Evolutionary conservation across 1,139 yeast genomes (phyloP), one percentile per base, ranked within the genome.

Genomic region (Ogataea hybrid): DNA sequence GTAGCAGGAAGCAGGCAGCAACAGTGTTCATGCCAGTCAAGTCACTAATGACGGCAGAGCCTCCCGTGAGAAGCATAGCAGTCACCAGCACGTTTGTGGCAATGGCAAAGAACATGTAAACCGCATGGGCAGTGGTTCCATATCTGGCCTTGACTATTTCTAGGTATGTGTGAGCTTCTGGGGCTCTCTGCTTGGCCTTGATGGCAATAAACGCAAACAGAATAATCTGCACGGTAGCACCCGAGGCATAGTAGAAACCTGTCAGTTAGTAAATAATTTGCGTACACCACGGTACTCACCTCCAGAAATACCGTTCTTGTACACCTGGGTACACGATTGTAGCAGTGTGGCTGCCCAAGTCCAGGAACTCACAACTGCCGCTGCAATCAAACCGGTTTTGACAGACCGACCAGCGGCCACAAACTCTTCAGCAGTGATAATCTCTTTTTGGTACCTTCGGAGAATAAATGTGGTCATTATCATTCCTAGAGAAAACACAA

Each of bases 291-390:
- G 79, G 9, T 4, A 39, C 46, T 33, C 27, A 43, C 46, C 47
- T 40, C 92, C 94, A 25, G 82, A 72, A 33, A 88, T 75, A 54
- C 96, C 96, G 52, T 84, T 79, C 44, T 74, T 73, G 63, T 84
- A 85, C 16, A 85, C 86, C 61, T 83, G 87, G n/a, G 90, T 67
- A 2, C 90, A 78, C 2, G 89, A 81, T 25, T 85, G 84, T 25
- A 86, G 71, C 36, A 87, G 66, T 2, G 95, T 86, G 2, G 95
- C 92, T 34, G 92, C 89, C 96, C 96, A 88, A 5, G 96, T 88
- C 96, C 96, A 89, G 9, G 92, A 81, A 17, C 89, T 80, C 7
- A 87, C 95, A 29, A 88, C 95, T 6, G 95, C 95, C 6, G 94
- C 81, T 9, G 92, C 81, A 49, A 87, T 84, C 50, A 88, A 68